These are phyloP conservation scores for Cystofilobasidium ferigula DNA, from an alignment of 768 basidiomycete genomes.

Conservation along the genomic window DNA sequence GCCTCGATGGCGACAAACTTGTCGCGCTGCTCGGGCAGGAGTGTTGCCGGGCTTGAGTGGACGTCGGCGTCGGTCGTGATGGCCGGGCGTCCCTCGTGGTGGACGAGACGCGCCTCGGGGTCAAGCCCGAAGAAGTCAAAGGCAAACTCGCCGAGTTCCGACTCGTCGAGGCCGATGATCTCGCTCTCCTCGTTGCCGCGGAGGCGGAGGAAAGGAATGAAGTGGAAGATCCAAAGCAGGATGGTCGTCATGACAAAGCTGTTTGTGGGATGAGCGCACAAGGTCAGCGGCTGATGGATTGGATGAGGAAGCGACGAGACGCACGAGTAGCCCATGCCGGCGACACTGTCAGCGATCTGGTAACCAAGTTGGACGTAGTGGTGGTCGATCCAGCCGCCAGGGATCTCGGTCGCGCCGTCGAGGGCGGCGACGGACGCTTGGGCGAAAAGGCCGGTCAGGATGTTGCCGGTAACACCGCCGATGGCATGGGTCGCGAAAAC, in stretches of 20 bases:
- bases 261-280: background rate
- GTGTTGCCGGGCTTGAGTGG: conserved; percentile 15
- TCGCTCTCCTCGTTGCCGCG: conserved; percentile 37
- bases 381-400: conserved; percentile 53
- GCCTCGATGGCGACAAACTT: conserved; percentile 26
- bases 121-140: conserved; percentile 38
- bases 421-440: conserved; percentile 52
- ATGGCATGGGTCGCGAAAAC: conserved; percentile 83
- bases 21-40: conserved; percentile 18
- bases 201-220: conserved; percentile 38
- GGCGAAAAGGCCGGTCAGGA: conserved; percentile 50
- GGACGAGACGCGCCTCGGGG: conserved; percentile 32
- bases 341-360: conserved; percentile 57
- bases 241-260: conserved; percentile 35
- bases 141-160: conserved; percentile 79
- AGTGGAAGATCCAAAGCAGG: conserved; percentile 37
- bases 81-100: conserved; percentile 28
- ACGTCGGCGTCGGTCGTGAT: conserved; percentile 30
- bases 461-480: conserved; percentile 69
- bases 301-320: conserved; percentile 27
- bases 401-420: conserved; percentile 53
- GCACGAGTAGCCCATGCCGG: conserved; percentile 48
- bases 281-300: background rate
- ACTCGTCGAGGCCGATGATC: conserved; percentile 40
- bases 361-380: conserved; percentile 59